These are phyloP conservation scores for Diplocarpon mali DNA, from an alignment of 2,329 filamentous ascomycete genomes.

Conservation along the genomic window DNA sequence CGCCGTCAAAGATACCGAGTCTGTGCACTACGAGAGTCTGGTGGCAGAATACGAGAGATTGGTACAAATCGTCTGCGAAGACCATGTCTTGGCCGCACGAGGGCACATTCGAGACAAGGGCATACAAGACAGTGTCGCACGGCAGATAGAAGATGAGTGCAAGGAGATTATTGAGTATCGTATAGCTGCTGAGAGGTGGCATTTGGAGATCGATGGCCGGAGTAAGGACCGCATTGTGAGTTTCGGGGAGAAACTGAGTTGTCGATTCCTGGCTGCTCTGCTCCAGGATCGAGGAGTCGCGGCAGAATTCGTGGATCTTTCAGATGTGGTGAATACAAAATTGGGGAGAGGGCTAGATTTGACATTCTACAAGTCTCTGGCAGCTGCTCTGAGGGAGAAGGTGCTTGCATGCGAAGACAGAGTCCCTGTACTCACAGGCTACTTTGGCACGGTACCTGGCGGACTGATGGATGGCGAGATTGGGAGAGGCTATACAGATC, in stretches of 20 bases:
- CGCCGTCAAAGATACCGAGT: slow-evolving; percentile 40
- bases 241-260: slow-evolving; percentile 92
- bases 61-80: slow-evolving; percentile 69
- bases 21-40: slow-evolving; percentile 38
- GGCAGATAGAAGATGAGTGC: slow-evolving; percentile 68
- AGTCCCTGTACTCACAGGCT: slow-evolving; percentile 78
- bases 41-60: slow-evolving; percentile 58
- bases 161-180: slow-evolving; percentile 67
- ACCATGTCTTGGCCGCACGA: slow-evolving; percentile 67
- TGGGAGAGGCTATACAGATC: slow-evolving; percentile 90
- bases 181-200: slow-evolving; percentile 51
- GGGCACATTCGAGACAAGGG: slow-evolving; percentile 46
- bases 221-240: slow-evolving; percentile 84
- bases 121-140: slow-evolving; percentile 47
- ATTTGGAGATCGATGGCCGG: slow-evolving; percentile 64
- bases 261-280: slow-evolving; percentile 77
- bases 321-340: slow-evolving; percentile 65
- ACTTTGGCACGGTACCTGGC: slow-evolving; percentile 87
- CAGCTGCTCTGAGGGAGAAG: slow-evolving; percentile 49
- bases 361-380: slow-evolving; percentile 57
- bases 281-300: slow-evolving; percentile 72
- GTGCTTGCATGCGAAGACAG: slow-evolving; percentile 53
- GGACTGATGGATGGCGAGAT: slow-evolving; percentile 81
- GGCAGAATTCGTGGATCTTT: slow-evolving; percentile 82
- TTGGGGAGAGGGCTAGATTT: slow-evolving; percentile 48